phyloP scores from a whole-genome alignment of 2,329 filamentous ascomycete genomes.

The Aspergillus intermedius region DNA sequence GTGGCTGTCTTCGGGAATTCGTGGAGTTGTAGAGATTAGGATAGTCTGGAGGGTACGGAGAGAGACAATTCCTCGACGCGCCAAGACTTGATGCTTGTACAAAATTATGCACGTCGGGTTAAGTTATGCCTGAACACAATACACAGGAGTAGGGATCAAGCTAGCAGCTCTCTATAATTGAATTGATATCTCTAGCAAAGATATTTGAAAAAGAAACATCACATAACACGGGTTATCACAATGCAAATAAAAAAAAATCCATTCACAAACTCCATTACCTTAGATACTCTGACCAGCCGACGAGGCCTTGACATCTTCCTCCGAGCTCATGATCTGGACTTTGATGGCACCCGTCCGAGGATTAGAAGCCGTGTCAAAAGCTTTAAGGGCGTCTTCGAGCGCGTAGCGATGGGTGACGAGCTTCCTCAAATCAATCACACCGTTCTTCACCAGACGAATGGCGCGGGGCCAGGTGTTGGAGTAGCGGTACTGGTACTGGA shows the following conservation, averaged over 20 bases:
- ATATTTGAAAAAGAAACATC: slow-evolving; percentile 4
- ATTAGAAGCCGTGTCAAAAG: slow-evolving; percentile 82
- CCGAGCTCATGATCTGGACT: slow-evolving; percentile 67
- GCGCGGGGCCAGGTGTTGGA: slow-evolving; percentile 93
- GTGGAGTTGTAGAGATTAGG: too few relatives aligned
- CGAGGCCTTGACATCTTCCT: slow-evolving; percentile 33
- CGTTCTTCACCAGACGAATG: slow-evolving; percentile 78
- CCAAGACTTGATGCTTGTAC: too few relatives aligned
- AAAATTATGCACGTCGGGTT: too few relatives aligned
- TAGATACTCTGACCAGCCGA: slow-evolving; percentile 24
- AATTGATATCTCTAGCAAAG: too few relatives aligned
- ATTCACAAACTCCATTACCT: not conserved
- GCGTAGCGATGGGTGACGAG: slow-evolving; percentile 83
- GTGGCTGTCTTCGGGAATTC: not conserved
- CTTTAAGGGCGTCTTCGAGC: slow-evolving; percentile 79
- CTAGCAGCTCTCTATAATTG: too few relatives aligned
- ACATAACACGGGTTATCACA: slow-evolving; percentile 11
- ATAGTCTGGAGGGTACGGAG: too few relatives aligned
- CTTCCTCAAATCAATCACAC: slow-evolving; percentile 71
- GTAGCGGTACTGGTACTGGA: slow-evolving; percentile 96
- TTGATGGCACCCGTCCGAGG: slow-evolving; percentile 94
- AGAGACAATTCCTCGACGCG: too few relatives aligned
- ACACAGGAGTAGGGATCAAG: too few relatives aligned
- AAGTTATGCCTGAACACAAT: too few relatives aligned
- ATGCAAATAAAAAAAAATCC: slow-evolving; percentile 4